phyloP scores from a whole-genome alignment of 306 rosid genomes.

The Oxytropis ochrocephala region DNA sequence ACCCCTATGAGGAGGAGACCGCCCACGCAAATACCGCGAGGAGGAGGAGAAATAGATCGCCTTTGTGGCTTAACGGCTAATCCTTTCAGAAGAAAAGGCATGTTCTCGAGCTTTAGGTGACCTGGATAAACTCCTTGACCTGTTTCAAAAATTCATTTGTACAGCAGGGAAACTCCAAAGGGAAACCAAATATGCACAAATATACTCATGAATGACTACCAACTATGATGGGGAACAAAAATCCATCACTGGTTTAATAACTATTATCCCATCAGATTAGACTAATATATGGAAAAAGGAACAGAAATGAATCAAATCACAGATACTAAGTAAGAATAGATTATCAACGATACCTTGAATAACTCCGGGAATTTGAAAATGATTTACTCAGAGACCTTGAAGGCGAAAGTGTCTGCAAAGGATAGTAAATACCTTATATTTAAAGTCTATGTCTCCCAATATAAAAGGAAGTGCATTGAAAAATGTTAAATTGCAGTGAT shows the following conservation, averaged over 20 bases:
- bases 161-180: neutral
- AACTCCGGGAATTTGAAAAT: constrained; percentile 44
- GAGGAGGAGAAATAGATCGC: constrained; percentile 33
- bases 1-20: constrained; percentile 28
- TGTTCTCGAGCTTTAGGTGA: constrained; percentile 44
- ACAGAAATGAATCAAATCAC: neutral
- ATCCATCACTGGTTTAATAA: neutral
- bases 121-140: constrained; percentile 53
- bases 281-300: neutral
- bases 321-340: constrained; percentile 8
- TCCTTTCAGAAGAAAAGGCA: constrained; percentile 46
- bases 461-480: neutral
- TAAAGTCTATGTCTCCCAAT: neutral
- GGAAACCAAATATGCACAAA: neutral
- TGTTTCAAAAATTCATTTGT: constrained; percentile 18
- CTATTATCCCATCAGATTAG: neutral
- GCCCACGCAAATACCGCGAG: constrained; percentile 36
- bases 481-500: neutral
- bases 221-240: neutral
- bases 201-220: neutral
- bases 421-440: neutral
- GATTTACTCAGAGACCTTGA: constrained; percentile 52
- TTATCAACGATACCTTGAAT: constrained; percentile 35
- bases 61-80: constrained; percentile 34
- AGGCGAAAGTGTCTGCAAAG: constrained; percentile 38